Conservation (phyloP, 345 rosid species). For the Citrus hindsii region DNA sequence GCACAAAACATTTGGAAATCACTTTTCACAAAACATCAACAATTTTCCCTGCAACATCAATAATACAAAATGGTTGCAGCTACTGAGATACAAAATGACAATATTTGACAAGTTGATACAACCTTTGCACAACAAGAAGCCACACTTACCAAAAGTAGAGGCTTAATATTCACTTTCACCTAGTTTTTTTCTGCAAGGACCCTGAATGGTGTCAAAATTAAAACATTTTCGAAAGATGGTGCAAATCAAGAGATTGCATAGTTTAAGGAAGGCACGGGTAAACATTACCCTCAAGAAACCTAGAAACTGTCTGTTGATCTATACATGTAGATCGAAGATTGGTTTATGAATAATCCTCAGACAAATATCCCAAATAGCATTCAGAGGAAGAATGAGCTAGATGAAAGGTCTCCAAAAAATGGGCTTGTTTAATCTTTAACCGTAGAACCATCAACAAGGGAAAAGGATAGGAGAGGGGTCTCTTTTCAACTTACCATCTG, state of each 20-base stretch:
- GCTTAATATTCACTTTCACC: neutral
- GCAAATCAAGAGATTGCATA: conserved; percentile 1
- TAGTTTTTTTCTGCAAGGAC: neutral
- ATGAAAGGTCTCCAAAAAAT: neutral
- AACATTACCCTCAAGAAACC: neutral
- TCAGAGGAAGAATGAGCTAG: neutral
- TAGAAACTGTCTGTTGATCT: neutral
- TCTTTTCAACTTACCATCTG: conserved; percentile 60
- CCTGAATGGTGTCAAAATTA: neutral
- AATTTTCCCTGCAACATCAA: neutral
- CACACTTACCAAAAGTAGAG: neutral
- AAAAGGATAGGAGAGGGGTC: conserved; percentile 80
- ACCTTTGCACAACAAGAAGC: neutral
- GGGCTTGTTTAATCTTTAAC: neutral
- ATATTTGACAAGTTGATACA: neutral
- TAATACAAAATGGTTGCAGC: neutral
- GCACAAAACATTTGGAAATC: neutral
- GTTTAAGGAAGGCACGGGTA: neutral
- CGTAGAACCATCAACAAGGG: conserved; percentile 52
- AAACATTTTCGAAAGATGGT: neutral
- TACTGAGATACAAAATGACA: neutral
- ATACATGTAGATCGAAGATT: neutral
- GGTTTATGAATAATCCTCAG: neutral
- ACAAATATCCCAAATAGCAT: neutral
- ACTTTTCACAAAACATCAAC: neutral